These are phyloP conservation scores for Hypoxylon sp. DNA, from an alignment of 2,329 filamentous ascomycete species.

Conservation along the genomic window DNA sequence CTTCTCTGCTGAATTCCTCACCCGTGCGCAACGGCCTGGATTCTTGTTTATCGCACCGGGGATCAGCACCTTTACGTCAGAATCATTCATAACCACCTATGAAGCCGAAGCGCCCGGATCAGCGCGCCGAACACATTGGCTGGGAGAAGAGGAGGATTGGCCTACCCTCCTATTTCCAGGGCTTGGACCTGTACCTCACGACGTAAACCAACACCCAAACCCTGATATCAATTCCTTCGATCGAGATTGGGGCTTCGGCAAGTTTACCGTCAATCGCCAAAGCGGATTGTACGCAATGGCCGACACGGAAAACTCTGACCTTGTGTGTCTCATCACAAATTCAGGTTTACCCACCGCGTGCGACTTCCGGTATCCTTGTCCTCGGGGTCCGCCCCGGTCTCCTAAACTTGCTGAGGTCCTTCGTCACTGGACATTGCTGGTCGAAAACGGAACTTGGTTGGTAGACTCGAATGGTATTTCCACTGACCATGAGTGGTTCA, in stretches of 20 bases:
- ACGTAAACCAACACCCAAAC: slow-evolving; percentile 10
- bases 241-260: slow-evolving; percentile 20
- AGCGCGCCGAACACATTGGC: not conserved
- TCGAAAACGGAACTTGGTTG: slow-evolving; percentile 27
- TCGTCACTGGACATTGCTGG: slow-evolving; percentile 20
- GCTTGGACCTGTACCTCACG: slow-evolving; percentile 1
- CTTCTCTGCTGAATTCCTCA: not conserved
- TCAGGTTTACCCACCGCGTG: slow-evolving; percentile 23
- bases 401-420: slow-evolving; percentile 25
- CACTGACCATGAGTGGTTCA: slow-evolving; percentile 28
- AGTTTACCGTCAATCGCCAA: slow-evolving; percentile 23
- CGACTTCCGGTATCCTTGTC: slow-evolving; percentile 20
- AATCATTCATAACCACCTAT: not conserved
- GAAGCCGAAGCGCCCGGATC: not conserved
- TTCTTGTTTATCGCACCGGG: not conserved
- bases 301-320: slow-evolving; percentile 19
- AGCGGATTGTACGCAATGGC: slow-evolving; percentile 16
- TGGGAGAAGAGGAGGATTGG: slow-evolving; percentile 5
- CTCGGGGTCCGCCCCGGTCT: slow-evolving; percentile 18
- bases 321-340: slow-evolving; percentile 14
- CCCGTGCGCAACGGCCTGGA: not conserved
- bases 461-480: slow-evolving; percentile 26
- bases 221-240: slow-evolving; percentile 19
- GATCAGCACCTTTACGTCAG: not conserved
- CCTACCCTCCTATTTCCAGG: slow-evolving; percentile 21